Base-by-base conservation (phyloP, 139 green algal species). In the Asterochloris sp. region DNA sequence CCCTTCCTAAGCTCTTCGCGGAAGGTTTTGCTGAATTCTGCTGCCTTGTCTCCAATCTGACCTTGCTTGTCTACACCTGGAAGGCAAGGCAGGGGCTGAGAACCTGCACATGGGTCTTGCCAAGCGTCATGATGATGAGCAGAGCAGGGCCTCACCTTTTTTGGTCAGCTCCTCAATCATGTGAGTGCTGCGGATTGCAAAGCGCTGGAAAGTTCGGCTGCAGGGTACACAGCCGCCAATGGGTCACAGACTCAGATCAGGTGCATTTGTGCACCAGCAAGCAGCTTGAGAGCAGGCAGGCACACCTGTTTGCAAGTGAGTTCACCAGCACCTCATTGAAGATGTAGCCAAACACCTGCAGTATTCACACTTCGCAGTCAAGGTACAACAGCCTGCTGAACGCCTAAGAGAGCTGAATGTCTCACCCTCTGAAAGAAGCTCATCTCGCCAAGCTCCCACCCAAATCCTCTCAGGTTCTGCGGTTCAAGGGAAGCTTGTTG, bases 281-380 rank as follows among this genome's bases (percentile, higher is more conserved):
- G 10, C 14, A 78, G 24, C 12, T 64, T 0, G n/a, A 69, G 12
- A 61, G 60, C 27, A 69, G 0, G 13, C 16, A 17, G 76, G 24
- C 26, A 61, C 77, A 88, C 87, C 79, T 92, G 80, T 95, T 93
- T 0, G 91, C 89, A 54, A 95, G 82, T 0, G 85, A 86, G 68
- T 95, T 88, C 13, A 95, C 90, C 38, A 95, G 76, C 23, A 95
- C 88, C 85, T 94, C 87, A 80, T 95, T 92, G 0, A 93, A 68
- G 21, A 94, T 61, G 67, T 94, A 89, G 62, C 88, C 87, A 84
- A 94, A 88, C 0, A 95, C 81, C 12, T 88, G 79, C 76, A 54
- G 38, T 54, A 54, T 54, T 6, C 38, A 54, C 2, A 54, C 38
- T 54, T 54, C 4, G 2, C 38, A 54, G 38, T 54, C 2, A 54